Base-by-base conservation (phyloP, 1,139 yeast genomes). In the Sugiyamaella novakii region DNA sequence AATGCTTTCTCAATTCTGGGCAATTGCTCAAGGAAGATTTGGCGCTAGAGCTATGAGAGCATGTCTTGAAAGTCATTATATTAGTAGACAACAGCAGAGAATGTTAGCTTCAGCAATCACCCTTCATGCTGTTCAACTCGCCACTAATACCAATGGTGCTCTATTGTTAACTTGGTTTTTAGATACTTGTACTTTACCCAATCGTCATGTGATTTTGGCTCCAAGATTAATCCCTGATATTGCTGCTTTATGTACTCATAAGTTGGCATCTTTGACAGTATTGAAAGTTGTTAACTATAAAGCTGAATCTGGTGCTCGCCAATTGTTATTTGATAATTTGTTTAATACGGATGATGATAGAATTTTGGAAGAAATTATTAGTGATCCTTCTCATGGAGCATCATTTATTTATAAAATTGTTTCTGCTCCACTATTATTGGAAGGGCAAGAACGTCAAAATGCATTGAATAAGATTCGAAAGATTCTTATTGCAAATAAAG, bases 31-130 rank as follows among this genome's bases (percentile, higher is more conserved):
- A 59, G 95, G 94, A 49, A 77, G 98, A 60, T 92, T 87, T 67
- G 99, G 98, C 41, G 92, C 98, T 1, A 78, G 98, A 59, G 96
- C 98, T 28, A 84, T 91, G 58, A 74, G 98, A 56, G 95, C 98
- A 0, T 88, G 95, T 58, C 74, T 92, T 47, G 98, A 92, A 68
- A 83, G 92, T 37, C 79, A 78, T 43, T 77, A 79, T 53, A 75
- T 81, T 7, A 74, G 84, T 10, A 71, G 72, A 29, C 91, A 83
- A 60, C 95, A 88, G 62, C 79, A 84, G 46, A 70, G 85, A 6
- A 75, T 87, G 49, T 77, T 91, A n/a, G 84, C 96, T 11, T 83
- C 88, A 1, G 80, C 88, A 54, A 87, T 92, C 54, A 81, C 88
- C 19, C 77, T 83, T 47, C 83, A 84, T 71, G 82, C 94, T 29